Percentiles rank a stretch among this genome's conserved stretches.
Evolutionary conservation across 2,329 filamentous ascomycete species (phyloP).

Genomic region (Shiraia bambusicola): DNA sequence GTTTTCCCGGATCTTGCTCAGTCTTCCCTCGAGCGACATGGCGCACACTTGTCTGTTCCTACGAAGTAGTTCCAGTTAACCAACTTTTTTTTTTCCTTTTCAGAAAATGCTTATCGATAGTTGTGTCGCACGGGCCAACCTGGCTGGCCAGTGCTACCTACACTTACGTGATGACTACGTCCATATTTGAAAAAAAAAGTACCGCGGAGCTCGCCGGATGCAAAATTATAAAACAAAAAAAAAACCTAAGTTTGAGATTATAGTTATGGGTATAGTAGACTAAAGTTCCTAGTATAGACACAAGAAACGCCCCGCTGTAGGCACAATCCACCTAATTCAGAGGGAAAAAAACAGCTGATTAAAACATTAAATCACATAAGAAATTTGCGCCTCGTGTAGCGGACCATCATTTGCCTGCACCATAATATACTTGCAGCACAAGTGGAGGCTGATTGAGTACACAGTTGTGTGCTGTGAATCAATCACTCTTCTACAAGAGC

Average conservation of each 20-base stretch:
- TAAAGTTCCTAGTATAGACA: conserved; percentile 1
- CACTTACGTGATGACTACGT: no score
- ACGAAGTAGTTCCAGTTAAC: no score
- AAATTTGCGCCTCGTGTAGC: no score
- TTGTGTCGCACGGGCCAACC: not conserved
- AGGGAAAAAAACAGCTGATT: not conserved
- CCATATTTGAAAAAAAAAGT: no score
- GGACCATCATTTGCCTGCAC: no score
- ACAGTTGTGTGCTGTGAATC: conserved; percentile 1
- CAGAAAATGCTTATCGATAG: conserved; percentile 3
- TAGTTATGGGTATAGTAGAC: conserved; percentile 6
- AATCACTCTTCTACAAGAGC: conserved; percentile 38
- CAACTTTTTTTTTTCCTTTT: conserved; percentile 18
- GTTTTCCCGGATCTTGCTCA: conserved; percentile 90
- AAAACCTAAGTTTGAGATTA: conserved; percentile 7
- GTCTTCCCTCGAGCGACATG: conserved; percentile 77
- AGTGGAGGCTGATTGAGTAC: not conserved
- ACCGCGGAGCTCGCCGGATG: no score
- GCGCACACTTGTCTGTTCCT: conserved; percentile 24
- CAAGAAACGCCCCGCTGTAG: not conserved
- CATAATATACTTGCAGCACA: no score
- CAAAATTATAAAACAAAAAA: no score
- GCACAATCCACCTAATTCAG: not conserved
- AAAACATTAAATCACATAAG: no score
- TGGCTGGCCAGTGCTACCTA: not conserved